These are phyloP conservation scores for Barnettozyma hawaiiensis DNA, from an alignment of 1,139 yeast species.

Conservation along the genomic window DNA sequence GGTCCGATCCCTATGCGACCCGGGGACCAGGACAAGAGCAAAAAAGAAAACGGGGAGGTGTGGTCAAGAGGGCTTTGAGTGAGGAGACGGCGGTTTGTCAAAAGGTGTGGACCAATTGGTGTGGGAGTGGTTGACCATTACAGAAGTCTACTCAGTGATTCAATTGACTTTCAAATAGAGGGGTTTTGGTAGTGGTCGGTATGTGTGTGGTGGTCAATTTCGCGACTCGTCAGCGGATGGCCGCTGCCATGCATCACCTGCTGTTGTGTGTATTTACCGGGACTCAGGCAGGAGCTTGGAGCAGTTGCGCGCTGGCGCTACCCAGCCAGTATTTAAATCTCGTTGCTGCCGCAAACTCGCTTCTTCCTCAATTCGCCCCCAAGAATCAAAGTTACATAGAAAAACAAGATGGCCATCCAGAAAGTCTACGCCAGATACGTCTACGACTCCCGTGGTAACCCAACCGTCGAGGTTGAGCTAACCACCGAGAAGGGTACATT, in stretches of 20 bases:
- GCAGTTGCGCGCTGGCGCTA: not conserved
- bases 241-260: too few relatives aligned
- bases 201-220: too few relatives aligned
- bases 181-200: too few relatives aligned
- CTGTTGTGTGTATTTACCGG: not conserved
- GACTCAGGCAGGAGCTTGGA: too few relatives aligned
- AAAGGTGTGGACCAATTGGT: too few relatives aligned
- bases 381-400: not conserved
- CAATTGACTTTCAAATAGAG: not conserved
- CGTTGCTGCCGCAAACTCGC: not conserved
- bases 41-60: too few relatives aligned
- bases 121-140: not conserved
- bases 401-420: conserved; percentile 23
- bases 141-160: not conserved
- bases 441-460: conserved; percentile 98
- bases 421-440: conserved; percentile 87
- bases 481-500: conserved; percentile 80
- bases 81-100: too few relatives aligned
- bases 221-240: conserved; percentile 3
- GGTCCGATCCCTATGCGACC: too few relatives aligned
- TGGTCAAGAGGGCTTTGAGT: too few relatives aligned
- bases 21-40: too few relatives aligned
- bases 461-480: conserved; percentile 93
- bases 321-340: not conserved
- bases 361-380: not conserved